Evolutionary conservation across 164 flowering plant genomes (phyloP), one percentile per base, ranked within the genome.

Genomic region (Akebia trifoliata): DNA sequence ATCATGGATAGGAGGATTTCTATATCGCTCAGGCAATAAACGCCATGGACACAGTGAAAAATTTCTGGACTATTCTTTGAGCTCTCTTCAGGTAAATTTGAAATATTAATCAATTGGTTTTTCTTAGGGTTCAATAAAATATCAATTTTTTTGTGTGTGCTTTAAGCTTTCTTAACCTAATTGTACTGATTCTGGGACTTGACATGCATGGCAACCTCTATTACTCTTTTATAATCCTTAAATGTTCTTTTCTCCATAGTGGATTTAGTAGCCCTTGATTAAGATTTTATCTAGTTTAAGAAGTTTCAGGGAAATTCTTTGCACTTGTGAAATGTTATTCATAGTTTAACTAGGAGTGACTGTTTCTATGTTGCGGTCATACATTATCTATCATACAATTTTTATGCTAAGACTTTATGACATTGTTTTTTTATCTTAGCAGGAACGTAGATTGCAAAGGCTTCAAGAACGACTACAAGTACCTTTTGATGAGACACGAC

Each of bases 401-500:
- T 6, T 47, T 9, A 0, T 30, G 6, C 31, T 10, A 24, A 20
- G 31, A 61, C 22, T 34, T 20, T 18, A 22, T 26, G 22, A 35
- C 17, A 18, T 15, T 67, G 11, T 44, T 32, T n/a, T 28, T 32
- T 36, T 52, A 44, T 61, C 35, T 59, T 62, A 50, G 25, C 78
- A 93, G 98, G 92, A 85, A 66, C 62, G 74, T 69, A 81, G 90
- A 72, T 76, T 85, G 64, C 80, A 75, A 64, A 81, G 72, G 68
- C 84, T 93, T 66, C 85, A 86, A 73, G 85, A 82, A 54, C 76
- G 97, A 42, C 20, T 83, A 52, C 78, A 73, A 59, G 76, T 81
- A 62, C 92, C 98, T 54, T 93, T 85, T 71, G 94, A 87, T 26
- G 97, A 85, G 75, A 79, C 82, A 60, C 74, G 85, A 45, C 78